phyloP scores from a whole-genome alignment of 345 rosid genomes.

The Cardamine resedifolia region DNA sequence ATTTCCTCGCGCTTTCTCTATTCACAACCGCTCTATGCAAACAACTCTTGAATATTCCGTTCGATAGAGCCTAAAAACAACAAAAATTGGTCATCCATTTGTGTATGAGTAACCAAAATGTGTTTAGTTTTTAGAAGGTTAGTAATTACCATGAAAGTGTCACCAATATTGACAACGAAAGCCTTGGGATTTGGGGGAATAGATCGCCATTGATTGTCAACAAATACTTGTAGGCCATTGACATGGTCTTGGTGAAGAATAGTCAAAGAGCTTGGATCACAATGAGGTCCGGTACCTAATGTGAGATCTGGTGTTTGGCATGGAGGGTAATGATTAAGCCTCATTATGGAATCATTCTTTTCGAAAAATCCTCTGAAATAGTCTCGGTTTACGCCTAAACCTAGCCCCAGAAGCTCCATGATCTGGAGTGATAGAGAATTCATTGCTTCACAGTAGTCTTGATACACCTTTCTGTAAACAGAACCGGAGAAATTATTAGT shows the following conservation, averaged over 20 bases:
- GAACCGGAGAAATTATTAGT: constrained; percentile 4
- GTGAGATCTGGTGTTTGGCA: constrained; percentile 95
- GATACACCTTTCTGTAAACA: constrained; percentile 59
- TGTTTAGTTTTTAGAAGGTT: neutral
- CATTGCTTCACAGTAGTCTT: constrained; percentile 85
- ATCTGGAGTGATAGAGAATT: constrained; percentile 76
- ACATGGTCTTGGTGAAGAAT: constrained; percentile 97
- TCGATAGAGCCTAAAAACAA: constrained; percentile 37
- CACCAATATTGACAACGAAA: constrained; percentile 94
- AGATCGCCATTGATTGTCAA: constrained; percentile 79
- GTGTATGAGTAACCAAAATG: neutral
- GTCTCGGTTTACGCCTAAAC: constrained; percentile 58
- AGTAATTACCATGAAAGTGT: constrained; percentile 89
- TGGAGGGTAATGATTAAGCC: constrained; percentile 91
- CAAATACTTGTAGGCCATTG: constrained; percentile 92
- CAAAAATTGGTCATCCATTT: neutral
- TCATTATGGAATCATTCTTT: constrained; percentile 93
- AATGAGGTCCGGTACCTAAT: constrained; percentile 98
- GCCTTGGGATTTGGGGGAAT: constrained; percentile 71
- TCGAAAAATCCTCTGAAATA: constrained; percentile 72
- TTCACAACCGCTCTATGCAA: constrained; percentile 97
- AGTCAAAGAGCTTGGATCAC: constrained; percentile 97
- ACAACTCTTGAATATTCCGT: constrained; percentile 49
- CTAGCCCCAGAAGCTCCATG: constrained; percentile 86
- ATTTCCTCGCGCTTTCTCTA: constrained; percentile 69